Base-by-base conservation (phyloP, 495 filamentous ascomycete species). In the Talaromyces trachyspermus region DNA sequence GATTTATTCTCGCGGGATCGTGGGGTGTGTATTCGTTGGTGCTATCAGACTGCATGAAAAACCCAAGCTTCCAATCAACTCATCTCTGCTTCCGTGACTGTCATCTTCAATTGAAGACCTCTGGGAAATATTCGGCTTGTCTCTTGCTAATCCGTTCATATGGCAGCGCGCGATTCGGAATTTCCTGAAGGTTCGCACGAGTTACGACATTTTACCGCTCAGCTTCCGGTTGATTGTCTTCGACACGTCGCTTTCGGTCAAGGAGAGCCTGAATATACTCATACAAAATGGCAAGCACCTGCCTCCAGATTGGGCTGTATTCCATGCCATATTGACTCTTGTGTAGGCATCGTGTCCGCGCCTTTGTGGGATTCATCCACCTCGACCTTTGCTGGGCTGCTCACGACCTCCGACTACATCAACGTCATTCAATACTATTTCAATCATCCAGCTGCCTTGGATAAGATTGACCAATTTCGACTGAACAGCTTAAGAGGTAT, bases 381-480 rank as follows among this genome's bases (percentile, higher is more conserved):
- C 4, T 95, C 89, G 20, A 88, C 84, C 18, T 99, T 97, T 61
- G 92, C 94, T 19, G 92, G 92, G 42, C 74, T 97, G 19, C 76
- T 99, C 57, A 97, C 92, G 17, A 94, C 88, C 38, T 92, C 88
- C 51, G 92, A 99, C 64, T 99, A 92, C 64, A 73, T 99, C 72
- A 99, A 99, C 62, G 85, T 99, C 46, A 94, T 99, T 44, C 94
- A 97, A 67, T 99, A 97, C 65, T 97, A 97, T 71, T 97, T 92
- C 81, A 91, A 97, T 68, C 95, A 91, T 56, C 94, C 94, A 12
- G 87, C 91, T 36, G 83, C 88, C 10, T 75, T 99, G 45, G 80
- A 82, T 47, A 77, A 89, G 58, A 84, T 97, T 58, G 92, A 97
- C 58, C 85, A 95, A 59, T 97, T 99, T 66, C 86, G 88, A 26